phyloP scores from a whole-genome alignment of 176 grass and related monocot species.

The Carex kokanica region DNA sequence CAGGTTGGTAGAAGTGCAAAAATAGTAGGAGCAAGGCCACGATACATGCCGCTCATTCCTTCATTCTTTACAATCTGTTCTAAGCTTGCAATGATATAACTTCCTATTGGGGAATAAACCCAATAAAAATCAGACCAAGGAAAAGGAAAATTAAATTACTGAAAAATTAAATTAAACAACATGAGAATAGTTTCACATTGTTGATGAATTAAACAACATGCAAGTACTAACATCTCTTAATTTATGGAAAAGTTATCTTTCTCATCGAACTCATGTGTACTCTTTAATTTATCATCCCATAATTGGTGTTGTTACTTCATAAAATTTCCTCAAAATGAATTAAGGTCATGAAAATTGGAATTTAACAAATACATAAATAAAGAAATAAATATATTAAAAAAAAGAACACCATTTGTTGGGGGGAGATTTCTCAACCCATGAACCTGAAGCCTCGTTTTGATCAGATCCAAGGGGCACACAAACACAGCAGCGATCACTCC shows the following conservation, averaged over 20 bases:
- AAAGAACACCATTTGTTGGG: conserved; percentile 13
- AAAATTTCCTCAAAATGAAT: neutral
- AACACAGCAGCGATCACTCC: conserved; percentile 70
- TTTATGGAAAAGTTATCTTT: conserved; percentile 6
- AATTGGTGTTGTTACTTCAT: neutral
- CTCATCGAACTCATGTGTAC: neutral
- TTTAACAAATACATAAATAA: neutral
- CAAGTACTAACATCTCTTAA: neutral
- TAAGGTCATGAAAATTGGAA: conserved; percentile 1
- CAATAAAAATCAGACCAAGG: conserved; percentile 17
- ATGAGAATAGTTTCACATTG: conserved; percentile 9
- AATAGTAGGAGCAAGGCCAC: conserved; percentile 85
- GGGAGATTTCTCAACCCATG: conserved; percentile 55
- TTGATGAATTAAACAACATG: conserved; percentile 14
- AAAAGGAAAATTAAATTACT: neutral
- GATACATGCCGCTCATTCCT: conserved; percentile 74
- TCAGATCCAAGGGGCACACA: conserved; percentile 82
- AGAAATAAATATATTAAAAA: neutral
- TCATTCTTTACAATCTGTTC: conserved; percentile 74
- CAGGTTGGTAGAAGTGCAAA: conserved; percentile 76
- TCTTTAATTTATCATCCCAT: neutral
- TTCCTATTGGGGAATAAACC: conserved; percentile 45
- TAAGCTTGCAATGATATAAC: conserved; percentile 69
- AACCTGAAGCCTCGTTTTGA: conserved; percentile 90
- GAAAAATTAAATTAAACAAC: neutral